Evolutionary conservation across 169 alveolate species (phyloP).

Genomic region (Plasmodium chabaudi): DNA sequence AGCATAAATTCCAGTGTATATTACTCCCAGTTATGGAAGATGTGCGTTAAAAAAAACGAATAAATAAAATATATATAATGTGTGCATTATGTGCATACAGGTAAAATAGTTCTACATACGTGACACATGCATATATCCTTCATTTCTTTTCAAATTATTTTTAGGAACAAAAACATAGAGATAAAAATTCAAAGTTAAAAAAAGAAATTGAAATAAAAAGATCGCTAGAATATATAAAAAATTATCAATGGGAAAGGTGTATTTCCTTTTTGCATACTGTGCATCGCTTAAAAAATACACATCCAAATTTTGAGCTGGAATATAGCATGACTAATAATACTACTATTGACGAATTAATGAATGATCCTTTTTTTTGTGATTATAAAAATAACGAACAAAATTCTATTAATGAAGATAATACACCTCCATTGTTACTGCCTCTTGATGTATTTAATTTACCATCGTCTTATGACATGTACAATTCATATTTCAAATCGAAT

Average conservation of each 20-base stretch:
- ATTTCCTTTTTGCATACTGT: conserved; percentile 38
- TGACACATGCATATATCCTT: background rate
- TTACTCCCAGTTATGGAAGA: conserved; percentile 58
- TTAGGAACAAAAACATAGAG: conserved; percentile 69
- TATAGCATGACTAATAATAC: background rate
- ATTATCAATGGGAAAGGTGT: conserved; percentile 64
- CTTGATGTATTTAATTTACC: conserved; percentile 58
- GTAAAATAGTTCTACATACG: background rate
- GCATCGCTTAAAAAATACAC: conserved; percentile 12
- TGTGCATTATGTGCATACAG: background rate
- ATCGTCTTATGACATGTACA: conserved; percentile 68
- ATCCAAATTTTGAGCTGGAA: conserved; percentile 22
- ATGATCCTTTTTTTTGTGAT: conserved; percentile 15
- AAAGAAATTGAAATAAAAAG: conserved; percentile 33
- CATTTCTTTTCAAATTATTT: background rate
- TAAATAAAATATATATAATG: conserved; percentile 11
- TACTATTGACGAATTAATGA: conserved; percentile 15
- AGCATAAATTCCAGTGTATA: conserved; percentile 63
- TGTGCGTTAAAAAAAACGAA: conserved; percentile 27
- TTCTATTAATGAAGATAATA: background rate
- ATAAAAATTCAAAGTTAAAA: conserved; percentile 55
- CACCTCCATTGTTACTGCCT: conserved; percentile 27
- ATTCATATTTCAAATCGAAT: conserved; percentile 31
- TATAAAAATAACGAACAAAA: conserved; percentile 1
- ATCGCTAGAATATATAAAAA: conserved; percentile 55